Evolutionary conservation across 1,284 basidiomycete genomes (phyloP), one percentile per base, ranked within the genome.

Genomic region (Tilletia walkeri): DNA sequence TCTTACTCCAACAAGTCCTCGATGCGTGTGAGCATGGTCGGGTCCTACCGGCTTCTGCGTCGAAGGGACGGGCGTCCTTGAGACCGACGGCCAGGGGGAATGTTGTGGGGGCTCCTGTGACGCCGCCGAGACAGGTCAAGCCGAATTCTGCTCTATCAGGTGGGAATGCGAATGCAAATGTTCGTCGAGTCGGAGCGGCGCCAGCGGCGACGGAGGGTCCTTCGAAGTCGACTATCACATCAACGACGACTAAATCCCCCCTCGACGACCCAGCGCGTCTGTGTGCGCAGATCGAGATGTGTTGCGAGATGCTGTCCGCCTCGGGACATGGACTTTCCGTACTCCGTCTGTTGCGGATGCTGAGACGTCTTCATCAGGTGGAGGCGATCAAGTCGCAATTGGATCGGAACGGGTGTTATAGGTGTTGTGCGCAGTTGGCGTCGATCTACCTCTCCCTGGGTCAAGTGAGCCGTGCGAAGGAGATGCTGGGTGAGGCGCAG

Each of bases 321-420:
- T 71, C 71, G 18, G 73, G 76, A 10, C 59, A 77, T 34, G 71
- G 73, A 38, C 73, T 66, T 12, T 70, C 71, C 47, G 72, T 72
- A 53, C 70, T 78, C 14, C 70, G 77, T 20, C 68, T 79, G 14
- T 68, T 77, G 63, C 76, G 74, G 65, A 66, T 69, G 2, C 65
- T 77, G n/a, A 70, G 73, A 12, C 70, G 72, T 16, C 66, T 73
- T 20, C 69, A 63, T 34, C 72, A 72, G 20, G 59, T 65, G 4
- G 24, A 36, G 3, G 16, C 36, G 10, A 9, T 38, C 16, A 14
- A 3, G 39, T 24, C 70, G 30, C 69, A 71, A 12, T 16, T 49
- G 30, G 71, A 69, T 3, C 20, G 36, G 20, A 53, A 45, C n/a
- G 7, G 24, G 50, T 73, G 70, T 54, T 72, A 73, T 30, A 69